A percentile compares a stretch with the other conserved stretches of the same genome.
Conservation (phyloP, 441 rosid species). For the Geranium incanum region DNA sequence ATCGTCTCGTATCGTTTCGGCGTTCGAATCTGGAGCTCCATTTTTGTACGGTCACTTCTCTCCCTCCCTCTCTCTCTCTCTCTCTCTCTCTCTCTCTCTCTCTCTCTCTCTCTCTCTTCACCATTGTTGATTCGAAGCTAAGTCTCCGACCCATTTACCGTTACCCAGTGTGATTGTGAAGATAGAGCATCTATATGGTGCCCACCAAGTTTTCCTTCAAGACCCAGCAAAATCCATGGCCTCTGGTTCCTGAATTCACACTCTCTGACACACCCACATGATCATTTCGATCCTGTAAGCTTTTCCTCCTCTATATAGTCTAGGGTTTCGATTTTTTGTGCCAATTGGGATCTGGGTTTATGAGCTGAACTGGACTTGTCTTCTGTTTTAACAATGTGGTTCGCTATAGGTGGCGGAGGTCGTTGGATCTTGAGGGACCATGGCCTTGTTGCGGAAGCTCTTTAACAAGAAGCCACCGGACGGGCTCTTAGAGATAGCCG, state of each 20-base stretch:
- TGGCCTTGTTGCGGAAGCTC: conserved; percentile 79
- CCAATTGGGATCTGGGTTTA: conserved; percentile 16
- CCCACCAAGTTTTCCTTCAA: conserved; percentile 47
- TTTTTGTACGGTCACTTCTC: too few species aligned
- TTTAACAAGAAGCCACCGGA: conserved; percentile 74
- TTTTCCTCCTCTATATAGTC: neutral
- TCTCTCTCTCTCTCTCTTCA: conserved; percentile 18
- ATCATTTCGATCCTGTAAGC: neutral
- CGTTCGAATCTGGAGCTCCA: too few species aligned
- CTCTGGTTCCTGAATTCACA: conserved; percentile 26
- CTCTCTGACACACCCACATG: conserved; percentile 24
- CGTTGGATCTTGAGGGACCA: conserved; percentile 17
- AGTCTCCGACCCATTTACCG: conserved; percentile 28
- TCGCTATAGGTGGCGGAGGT: conserved; percentile 1
- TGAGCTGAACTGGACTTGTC: conserved; percentile 20
- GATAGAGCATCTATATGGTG: conserved; percentile 19
- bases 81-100: neutral
- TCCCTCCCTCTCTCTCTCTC: too few species aligned
- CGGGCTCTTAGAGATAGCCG: conserved; percentile 81
- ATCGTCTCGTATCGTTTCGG: too few species aligned
- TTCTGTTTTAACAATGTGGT: conserved; percentile 27
- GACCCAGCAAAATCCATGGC: conserved; percentile 50
- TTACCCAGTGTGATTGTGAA: conserved; percentile 42
- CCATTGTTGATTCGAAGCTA: conserved; percentile 76
- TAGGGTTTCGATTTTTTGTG: conserved; percentile 13